Conservation (phyloP, 352 stramenopile species). For the Thraustochytrium sp. region DNA sequence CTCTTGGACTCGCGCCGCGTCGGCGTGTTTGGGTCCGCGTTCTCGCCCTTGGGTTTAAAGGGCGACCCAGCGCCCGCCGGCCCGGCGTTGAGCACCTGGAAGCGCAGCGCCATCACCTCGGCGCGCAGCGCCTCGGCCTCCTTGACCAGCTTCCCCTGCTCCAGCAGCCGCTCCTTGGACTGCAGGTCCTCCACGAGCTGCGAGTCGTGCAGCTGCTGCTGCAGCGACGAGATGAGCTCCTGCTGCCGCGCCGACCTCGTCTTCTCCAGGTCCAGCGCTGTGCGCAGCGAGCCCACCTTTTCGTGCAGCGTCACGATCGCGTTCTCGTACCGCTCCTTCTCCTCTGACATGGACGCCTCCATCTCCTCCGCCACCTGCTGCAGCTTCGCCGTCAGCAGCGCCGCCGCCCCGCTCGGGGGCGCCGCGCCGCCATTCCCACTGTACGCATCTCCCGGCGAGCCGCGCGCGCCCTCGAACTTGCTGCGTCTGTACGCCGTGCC, state of each 20-base stretch:
- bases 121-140: constrained; percentile 18
- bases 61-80: background rate
- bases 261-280: constrained; percentile 28
- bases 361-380: constrained; percentile 20
- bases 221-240: constrained; percentile 18
- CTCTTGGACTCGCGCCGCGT: background rate
- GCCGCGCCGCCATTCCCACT: too few relatives aligned
- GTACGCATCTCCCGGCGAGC: background rate
- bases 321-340: constrained; percentile 28
- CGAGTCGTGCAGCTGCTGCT: constrained; percentile 36
- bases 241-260: background rate
- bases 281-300: constrained; percentile 2
- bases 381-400: background rate
- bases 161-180: constrained; percentile 17
- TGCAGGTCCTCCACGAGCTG: constrained; percentile 36
- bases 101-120: constrained; percentile 44
- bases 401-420: background rate
- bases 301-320: constrained; percentile 14
- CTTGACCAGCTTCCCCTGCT: constrained; percentile 36
- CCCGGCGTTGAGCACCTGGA: constrained; percentile 26
- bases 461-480: too few relatives aligned
- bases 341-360: background rate
- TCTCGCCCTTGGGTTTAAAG: background rate
- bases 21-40: background rate
- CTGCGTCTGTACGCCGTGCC: too few relatives aligned